These are phyloP conservation scores for Lasiodiplodia sp. DNA, from an alignment of 2,329 filamentous ascomycete species.

Conservation along the genomic window DNA sequence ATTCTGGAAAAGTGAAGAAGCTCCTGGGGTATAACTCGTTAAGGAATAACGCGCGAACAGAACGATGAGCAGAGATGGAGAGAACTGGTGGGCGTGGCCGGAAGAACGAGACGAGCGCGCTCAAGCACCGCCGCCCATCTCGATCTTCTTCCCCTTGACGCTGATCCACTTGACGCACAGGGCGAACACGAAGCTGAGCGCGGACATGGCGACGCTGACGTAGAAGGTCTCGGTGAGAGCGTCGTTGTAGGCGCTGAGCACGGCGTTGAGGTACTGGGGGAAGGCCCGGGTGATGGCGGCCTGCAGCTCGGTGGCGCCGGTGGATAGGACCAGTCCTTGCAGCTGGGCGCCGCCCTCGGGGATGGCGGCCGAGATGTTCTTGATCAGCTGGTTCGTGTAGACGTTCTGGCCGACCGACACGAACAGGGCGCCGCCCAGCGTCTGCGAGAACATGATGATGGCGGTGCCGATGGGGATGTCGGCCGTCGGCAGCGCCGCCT, in stretches of 20 bases:
- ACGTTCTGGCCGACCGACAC: conserved; percentile 59
- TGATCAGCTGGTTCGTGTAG: conserved; percentile 57
- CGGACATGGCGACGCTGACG: conserved; percentile 63
- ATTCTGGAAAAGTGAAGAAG: not conserved
- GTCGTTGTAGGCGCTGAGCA: conserved; percentile 70
- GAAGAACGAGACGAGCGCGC: not conserved
- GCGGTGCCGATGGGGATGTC: conserved; percentile 58
- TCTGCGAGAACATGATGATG: conserved; percentile 57
- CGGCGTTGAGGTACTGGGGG: conserved; percentile 56
- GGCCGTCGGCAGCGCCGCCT: conserved; percentile 50
- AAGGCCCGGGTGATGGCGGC: conserved; percentile 53
- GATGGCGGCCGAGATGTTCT: conserved; percentile 53
- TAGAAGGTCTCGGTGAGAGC: conserved; percentile 67
- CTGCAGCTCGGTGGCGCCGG: conserved; percentile 67
- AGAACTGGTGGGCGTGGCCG: no score
- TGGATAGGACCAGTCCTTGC: conserved; percentile 48
- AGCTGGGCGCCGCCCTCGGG: conserved; percentile 34
- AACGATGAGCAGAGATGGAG: not conserved
- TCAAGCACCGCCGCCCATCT: conserved; percentile 28
- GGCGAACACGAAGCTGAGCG: conserved; percentile 62
- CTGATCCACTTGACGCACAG: conserved; percentile 69
- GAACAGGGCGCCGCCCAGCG: conserved; percentile 57
- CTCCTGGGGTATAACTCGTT: not conserved
- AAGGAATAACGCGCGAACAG: not conserved
- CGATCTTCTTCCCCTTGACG: conserved; percentile 64